Conservation (phyloP, 306 rosid genomes). For the Pachyrhizus erosus region DNA sequence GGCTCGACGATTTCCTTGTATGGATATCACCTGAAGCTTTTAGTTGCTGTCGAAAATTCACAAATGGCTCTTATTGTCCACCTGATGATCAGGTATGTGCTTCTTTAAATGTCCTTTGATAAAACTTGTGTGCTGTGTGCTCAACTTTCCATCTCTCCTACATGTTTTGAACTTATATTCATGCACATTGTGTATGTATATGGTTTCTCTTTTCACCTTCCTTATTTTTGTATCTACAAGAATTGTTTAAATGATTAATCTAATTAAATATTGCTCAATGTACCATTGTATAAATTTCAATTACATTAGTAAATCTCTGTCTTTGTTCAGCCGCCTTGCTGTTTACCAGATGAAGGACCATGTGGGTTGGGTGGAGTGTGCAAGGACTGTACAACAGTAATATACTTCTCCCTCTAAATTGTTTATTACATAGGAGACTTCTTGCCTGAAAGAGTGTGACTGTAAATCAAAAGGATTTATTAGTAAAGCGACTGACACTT, state of each 20-base stretch:
- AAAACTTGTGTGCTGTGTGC: not conserved
- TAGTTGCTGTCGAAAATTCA: constrained; percentile 94
- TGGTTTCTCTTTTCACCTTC: constrained; percentile 17
- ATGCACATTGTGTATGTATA: constrained; percentile 16
- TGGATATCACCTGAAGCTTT: constrained; percentile 99
- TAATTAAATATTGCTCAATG: constrained; percentile 34
- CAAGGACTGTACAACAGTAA: constrained; percentile 95
- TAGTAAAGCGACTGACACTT: constrained; percentile 48
- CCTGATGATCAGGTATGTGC: constrained; percentile 93
- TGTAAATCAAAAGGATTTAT: constrained; percentile 32
- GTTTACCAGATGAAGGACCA: constrained; percentile 82
- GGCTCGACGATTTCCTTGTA: constrained; percentile 99
- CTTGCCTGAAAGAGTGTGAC: constrained; percentile 9
- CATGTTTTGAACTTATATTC: constrained; percentile 25
- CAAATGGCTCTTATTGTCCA: constrained; percentile 88
- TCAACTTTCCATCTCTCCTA: constrained; percentile 33
- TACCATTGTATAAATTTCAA: constrained; percentile 33
- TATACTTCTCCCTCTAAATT: constrained; percentile 41
- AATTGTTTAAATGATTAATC: constrained; percentile 36
- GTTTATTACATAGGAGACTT: constrained; percentile 34
- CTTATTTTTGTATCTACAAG: not conserved
- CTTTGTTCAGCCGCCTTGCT: constrained; percentile 87
- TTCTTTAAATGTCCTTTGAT: constrained; percentile 30
- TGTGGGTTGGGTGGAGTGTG: constrained; percentile 92
- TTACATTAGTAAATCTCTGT: constrained; percentile 43